phyloP scores from a whole-genome alignment of 129 eudicot species.

The Escallonia herrerae region DNA sequence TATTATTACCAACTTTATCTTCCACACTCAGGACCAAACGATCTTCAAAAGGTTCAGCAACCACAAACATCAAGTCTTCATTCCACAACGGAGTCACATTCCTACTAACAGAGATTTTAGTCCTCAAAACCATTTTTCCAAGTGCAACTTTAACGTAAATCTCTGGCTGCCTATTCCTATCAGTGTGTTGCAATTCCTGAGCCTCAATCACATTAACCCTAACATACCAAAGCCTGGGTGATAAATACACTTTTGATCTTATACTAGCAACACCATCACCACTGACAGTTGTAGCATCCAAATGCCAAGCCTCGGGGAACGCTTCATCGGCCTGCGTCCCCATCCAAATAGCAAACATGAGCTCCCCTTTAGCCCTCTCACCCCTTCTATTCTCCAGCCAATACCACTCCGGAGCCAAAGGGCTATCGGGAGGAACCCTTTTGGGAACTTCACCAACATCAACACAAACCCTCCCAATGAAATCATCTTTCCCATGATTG shows the following conservation, averaged over 20 bases:
- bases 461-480: constrained; percentile 27
- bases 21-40: constrained; percentile 37
- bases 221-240: constrained; percentile 53
- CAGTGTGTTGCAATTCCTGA: constrained; percentile 28
- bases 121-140: constrained; percentile 33
- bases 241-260: constrained; percentile 46
- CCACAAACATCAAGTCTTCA: constrained; percentile 53
- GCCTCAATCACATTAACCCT: constrained; percentile 59
- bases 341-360: constrained; percentile 53
- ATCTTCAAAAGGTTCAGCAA: constrained; percentile 56
- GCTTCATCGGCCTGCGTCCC: constrained; percentile 62
- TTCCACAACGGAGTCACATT: constrained; percentile 35
- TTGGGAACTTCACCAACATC: constrained; percentile 43
- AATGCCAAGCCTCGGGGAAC: constrained; percentile 41
- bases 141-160: constrained; percentile 32
- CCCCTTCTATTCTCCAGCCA: constrained; percentile 33
- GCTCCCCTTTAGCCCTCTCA: constrained; percentile 34
- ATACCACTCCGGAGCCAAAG: constrained; percentile 59
- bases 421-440: constrained; percentile 62
- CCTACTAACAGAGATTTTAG: constrained; percentile 30
- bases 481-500: constrained; percentile 25
- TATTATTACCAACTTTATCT: constrained; percentile 29
- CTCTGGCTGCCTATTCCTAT: constrained; percentile 34
- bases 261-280: constrained; percentile 38
- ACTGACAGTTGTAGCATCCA: constrained; percentile 27